Evolutionary conservation across 768 basidiomycete species (phyloP).

Genomic region (Astraeus odoratus): DNA sequence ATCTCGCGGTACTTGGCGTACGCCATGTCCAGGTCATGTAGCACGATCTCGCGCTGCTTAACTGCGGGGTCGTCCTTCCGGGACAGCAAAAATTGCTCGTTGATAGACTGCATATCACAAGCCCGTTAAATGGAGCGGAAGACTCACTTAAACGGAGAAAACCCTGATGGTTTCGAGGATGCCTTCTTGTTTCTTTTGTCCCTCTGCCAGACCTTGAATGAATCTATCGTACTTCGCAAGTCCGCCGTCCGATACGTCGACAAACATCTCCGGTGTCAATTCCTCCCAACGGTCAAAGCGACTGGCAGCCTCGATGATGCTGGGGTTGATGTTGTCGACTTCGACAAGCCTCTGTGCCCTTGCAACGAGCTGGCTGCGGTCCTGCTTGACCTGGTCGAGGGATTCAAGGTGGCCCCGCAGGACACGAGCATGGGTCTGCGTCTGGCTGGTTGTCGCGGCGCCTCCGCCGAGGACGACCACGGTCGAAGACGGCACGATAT

Average conservation of each 20-base stretch:
- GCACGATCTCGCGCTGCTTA: conserved; percentile 72
- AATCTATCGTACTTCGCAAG: conserved; percentile 77
- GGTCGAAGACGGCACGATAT: conserved; percentile 62
- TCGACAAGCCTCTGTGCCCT: conserved; percentile 56
- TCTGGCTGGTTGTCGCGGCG: conserved; percentile 39
- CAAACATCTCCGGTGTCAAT: conserved; percentile 82
- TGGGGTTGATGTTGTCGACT: conserved; percentile 66
- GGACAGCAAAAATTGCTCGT: conserved; percentile 67
- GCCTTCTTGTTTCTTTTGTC: conserved; percentile 54
- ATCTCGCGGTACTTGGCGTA: conserved; percentile 88
- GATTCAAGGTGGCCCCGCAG: conserved; percentile 72
- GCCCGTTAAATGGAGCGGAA: conserved; percentile 1
- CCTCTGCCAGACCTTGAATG: conserved; percentile 49
- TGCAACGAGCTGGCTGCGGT: conserved; percentile 54
- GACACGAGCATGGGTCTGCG: conserved; percentile 57
- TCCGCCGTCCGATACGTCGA: conserved; percentile 72
- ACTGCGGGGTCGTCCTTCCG: conserved; percentile 71
- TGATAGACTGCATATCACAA: conserved; percentile 49
- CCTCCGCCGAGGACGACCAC: conserved; percentile 24
- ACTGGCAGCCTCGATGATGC: conserved; percentile 59
- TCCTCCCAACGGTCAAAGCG: conserved; percentile 62
- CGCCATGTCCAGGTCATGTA: conserved; percentile 79
- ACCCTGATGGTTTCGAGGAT: conserved; percentile 68
- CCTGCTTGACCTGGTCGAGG: conserved; percentile 63
- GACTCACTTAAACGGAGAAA: conserved; percentile 10